Base-by-base conservation (phyloP, 805 yeast species). In the Spathaspora boniae region DNA sequence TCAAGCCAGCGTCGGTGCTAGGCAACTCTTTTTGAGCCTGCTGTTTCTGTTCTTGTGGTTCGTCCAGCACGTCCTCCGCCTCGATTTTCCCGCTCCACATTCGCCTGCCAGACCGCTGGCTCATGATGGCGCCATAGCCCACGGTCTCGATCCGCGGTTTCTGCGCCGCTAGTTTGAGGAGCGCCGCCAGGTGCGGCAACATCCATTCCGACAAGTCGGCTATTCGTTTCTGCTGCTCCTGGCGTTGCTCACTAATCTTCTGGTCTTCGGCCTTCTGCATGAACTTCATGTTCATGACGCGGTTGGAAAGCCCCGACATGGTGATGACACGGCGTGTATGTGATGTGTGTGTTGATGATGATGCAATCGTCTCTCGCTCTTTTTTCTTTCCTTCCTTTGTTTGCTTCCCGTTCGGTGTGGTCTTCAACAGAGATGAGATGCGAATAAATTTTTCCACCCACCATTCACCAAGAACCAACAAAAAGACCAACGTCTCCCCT, bases 221-320 rank as follows among this genome's bases (percentile, higher is more conserved):
- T 11, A 72, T 55, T 36, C 67, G 72, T 31, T 51, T 59, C 36
- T 52, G 50, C 26, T 50, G 43, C 25, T 54, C 61, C 26, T 61
- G 65, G n/a, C 56, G 54, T 25, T 65, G 50, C 19, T 54, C 53
- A 48, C 40, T 16, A 16, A 52, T 60, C 16, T 48, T 56, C n/a
- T 53, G 52, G 25, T 60, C 68, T 16, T 72, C 75, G 23, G 69
- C 51, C 28, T 51, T 54, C 38, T 55, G 61, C 70, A 67, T 67
- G 68, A 68, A 67, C 69, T 86, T 86, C 96, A 86, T 86, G 73
- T 81, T 82, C 78, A 82, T 66, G 48, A 86, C 85, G 49, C 87
- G 72, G 48, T 76, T 75, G 18, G 93, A 82, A 34, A 66, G 54
- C 6, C 58, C 56, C 42, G 37, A 33, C 32, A 29, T 29, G 14